Evolutionary conservation across 2,329 filamentous ascomycete species (phyloP).

Genomic region (Diaporthe humulicola): DNA sequence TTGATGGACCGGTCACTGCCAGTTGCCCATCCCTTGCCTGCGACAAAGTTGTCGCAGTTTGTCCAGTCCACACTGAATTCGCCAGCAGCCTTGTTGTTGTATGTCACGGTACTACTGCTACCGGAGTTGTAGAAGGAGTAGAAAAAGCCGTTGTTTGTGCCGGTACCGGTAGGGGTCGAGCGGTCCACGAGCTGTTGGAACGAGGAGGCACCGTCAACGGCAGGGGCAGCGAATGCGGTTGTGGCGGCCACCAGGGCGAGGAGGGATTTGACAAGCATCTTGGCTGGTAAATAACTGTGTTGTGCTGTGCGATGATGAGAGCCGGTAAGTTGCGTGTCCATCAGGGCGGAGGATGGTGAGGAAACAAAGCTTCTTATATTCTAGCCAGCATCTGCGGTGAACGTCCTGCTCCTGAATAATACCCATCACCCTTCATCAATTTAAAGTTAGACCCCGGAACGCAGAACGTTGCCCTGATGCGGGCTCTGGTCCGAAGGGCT

Average conservation of each 20-base stretch:
- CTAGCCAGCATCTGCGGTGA: not conserved
- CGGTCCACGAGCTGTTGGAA: constrained; percentile 16
- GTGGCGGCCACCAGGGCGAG: constrained; percentile 28
- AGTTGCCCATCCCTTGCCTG: constrained; percentile 70
- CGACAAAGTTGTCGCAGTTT: constrained; percentile 65
- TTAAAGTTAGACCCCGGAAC: constrained; percentile 16
- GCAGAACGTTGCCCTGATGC: constrained; percentile 1
- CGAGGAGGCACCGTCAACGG: not conserved
- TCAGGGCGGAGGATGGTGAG: not conserved
- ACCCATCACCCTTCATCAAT: constrained; percentile 14
- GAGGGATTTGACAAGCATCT: constrained; percentile 26
- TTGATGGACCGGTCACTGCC: constrained; percentile 51
- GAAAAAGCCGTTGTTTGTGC: constrained; percentile 56
- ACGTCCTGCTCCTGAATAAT: not conserved
- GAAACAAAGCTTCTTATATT: constrained; percentile 16
- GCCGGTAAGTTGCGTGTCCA: not conserved
- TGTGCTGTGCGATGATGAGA: not conserved
- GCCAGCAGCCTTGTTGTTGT: constrained; percentile 56
- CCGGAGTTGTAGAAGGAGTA: constrained; percentile 61
- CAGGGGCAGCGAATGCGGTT: constrained; percentile 10
- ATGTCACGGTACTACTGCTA: constrained; percentile 51
- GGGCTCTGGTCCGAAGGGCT: not conserved
- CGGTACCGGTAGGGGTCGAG: constrained; percentile 50
- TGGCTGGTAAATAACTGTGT: not conserved
- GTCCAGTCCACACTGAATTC: constrained; percentile 58